Conservation (phyloP, 192 early-diverging fungal genomes). For the Coemansia sp. region DNA sequence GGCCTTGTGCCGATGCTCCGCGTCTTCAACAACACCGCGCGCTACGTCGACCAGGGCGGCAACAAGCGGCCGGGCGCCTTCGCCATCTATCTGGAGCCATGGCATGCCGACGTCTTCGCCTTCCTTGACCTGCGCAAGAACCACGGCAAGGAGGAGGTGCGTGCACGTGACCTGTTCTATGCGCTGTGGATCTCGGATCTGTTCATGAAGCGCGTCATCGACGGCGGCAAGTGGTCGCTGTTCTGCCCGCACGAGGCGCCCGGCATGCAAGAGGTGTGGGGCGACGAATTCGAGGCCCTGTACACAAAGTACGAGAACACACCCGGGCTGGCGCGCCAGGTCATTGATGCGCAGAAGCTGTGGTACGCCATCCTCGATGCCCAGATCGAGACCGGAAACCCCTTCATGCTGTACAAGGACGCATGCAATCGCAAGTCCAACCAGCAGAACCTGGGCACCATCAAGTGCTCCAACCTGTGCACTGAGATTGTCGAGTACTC, state of each 20-base stretch:
- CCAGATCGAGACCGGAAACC: constrained; percentile 96
- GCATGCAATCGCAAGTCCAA: constrained; percentile 99
- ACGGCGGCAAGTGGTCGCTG: constrained; percentile 89
- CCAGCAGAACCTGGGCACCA: constrained; percentile 98
- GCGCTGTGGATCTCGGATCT: constrained; percentile 97
- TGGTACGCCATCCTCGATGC: constrained; percentile 96
- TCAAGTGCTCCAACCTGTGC: constrained; percentile 98
- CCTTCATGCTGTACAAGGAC: constrained; percentile 99
- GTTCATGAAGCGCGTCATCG: constrained; percentile 97
- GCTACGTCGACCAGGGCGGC: constrained; percentile 99
- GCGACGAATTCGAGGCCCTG: constrained; percentile 85
- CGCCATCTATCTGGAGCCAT: constrained; percentile 98
- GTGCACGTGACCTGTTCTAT: constrained; percentile 96
- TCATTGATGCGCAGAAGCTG: constrained; percentile 96
- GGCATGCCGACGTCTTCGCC: constrained; percentile 97
- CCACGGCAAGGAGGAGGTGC: constrained; percentile 95
- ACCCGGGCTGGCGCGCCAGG: constrained; percentile 76
- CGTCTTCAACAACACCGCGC: constrained; percentile 97
- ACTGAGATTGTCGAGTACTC: constrained; percentile 99
- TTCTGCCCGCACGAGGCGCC: constrained; percentile 95
- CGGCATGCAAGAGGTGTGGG: constrained; percentile 88
- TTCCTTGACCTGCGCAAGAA: constrained; percentile 97
- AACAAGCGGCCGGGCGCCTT: constrained; percentile 98
- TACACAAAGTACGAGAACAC: constrained; percentile 82
- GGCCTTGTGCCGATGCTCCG: constrained; percentile 97